phyloP scores from a whole-genome alignment of 805 yeast genomes.

The Wickerhamomyces hampshirensis region DNA sequence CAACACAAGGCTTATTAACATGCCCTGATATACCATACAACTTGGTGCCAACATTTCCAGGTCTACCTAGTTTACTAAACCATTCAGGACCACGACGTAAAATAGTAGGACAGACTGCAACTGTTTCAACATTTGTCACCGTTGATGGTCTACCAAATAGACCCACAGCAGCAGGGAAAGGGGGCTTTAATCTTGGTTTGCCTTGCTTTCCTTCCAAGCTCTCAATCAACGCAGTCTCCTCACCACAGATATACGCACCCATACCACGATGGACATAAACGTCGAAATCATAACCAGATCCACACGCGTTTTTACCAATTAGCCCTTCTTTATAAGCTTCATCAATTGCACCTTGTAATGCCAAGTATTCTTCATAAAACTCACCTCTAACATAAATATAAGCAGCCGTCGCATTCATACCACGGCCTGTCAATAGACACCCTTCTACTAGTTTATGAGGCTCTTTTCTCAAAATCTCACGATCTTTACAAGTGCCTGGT shows the following conservation, averaged over 20 bases:
- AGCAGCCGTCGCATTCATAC: conserved; percentile 91
- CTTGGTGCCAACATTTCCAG: conserved; percentile 79
- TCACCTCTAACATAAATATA: conserved; percentile 90
- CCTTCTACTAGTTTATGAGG: conserved; percentile 92
- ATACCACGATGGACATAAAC: conserved; percentile 84
- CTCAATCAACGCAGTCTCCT: conserved; percentile 86
- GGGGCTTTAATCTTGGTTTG: conserved; percentile 90
- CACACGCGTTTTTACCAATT: conserved; percentile 82
- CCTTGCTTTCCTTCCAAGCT: conserved; percentile 91
- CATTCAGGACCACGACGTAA: conserved; percentile 85
- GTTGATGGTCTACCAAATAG: conserved; percentile 88
- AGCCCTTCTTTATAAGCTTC: conserved; percentile 81
- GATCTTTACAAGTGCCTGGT: conserved; percentile 91
- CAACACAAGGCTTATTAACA: conserved; percentile 89
- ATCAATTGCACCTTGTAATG: conserved; percentile 75
- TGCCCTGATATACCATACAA: conserved; percentile 85
- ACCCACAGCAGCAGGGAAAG: conserved; percentile 94
- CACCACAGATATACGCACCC: conserved; percentile 94
- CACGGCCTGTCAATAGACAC: conserved; percentile 85
- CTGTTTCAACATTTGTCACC: conserved; percentile 88
- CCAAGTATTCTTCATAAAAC: conserved; percentile 75
- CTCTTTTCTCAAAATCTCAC: conserved; percentile 87
- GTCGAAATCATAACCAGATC: conserved; percentile 80
- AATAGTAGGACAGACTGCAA: conserved; percentile 85
- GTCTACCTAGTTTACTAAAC: conserved; percentile 82